Conservation (phyloP, 23 red algal genomes). For the Gracilariopsis chorda region DNA sequence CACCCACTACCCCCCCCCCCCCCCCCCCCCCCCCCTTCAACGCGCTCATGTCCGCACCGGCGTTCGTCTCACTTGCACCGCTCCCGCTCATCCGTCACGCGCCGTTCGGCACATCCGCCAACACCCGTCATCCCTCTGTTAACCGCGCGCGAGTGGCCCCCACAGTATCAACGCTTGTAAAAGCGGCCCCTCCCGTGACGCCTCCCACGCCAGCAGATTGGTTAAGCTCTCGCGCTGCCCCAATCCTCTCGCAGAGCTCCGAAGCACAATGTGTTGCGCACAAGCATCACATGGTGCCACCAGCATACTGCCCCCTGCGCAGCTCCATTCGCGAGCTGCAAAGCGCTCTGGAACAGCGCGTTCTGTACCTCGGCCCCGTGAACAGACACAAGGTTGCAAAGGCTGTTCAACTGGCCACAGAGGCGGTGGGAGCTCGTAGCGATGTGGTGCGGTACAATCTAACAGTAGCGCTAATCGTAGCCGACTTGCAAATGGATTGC, state of each 20-base stretch:
- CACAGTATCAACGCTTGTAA: background rate
- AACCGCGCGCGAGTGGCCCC: background rate
- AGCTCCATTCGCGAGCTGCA: background rate
- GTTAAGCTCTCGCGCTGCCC: background rate
- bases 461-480: slow-evolving; percentile 75
- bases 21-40: background rate
- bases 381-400: slow-evolving; percentile 63
- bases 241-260: background rate
- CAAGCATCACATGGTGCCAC: background rate
- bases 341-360: background rate
- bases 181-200: background rate
- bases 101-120: background rate
- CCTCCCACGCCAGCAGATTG: background rate
- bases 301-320: background rate
- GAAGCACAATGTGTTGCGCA: background rate
- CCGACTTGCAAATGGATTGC: slow-evolving; percentile 90
- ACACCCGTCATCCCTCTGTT: background rate
- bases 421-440: background rate
- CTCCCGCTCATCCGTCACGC: background rate
- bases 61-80: background rate
- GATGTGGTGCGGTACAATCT: slow-evolving; percentile 45
- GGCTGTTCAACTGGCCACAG: slow-evolving; percentile 53
- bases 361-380: slow-evolving; percentile 58
- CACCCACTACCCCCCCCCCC: background rate
- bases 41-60: background rate